Percentiles rank a stretch among this genome's conserved stretches.
Conservation (phyloP, 768 basidiomycete species). For the Amanita rubescens region DNA sequence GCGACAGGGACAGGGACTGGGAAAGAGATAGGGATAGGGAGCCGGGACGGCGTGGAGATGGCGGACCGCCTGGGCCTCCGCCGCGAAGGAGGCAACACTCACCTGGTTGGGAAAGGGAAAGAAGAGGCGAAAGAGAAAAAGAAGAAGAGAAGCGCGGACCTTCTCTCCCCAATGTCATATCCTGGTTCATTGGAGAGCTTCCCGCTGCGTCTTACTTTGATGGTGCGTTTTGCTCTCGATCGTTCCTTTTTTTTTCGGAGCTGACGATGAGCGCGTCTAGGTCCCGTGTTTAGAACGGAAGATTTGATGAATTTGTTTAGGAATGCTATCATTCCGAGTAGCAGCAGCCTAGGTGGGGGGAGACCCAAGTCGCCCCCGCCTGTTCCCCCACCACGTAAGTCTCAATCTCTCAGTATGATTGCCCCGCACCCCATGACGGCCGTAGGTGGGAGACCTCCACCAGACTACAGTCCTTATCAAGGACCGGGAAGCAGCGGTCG, state of each 20-base stretch:
- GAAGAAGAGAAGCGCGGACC: conserved; percentile 40
- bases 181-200: conserved; percentile 80
- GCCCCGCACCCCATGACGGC: conserved; percentile 40
- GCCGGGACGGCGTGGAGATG: conserved; percentile 24
- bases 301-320: conserved; percentile 83
- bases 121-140: conserved; percentile 18
- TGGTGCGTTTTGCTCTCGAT: conserved; percentile 44
- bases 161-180: conserved; percentile 50
- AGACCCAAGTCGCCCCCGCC: conserved; percentile 47
- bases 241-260: background rate
- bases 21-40: conserved; percentile 12
- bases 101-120: conserved; percentile 43
- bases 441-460: background rate
- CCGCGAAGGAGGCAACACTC: conserved; percentile 34
- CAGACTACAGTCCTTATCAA: conserved; percentile 7
- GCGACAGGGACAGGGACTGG: conserved; percentile 22
- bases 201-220: conserved; percentile 73
- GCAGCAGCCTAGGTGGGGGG: conserved; percentile 19
- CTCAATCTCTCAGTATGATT: background rate
- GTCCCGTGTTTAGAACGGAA: conserved; percentile 85
- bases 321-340: conserved; percentile 73
- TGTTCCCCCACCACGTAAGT: conserved; percentile 41
- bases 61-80: conserved; percentile 8
- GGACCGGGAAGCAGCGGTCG: conserved; percentile 19
- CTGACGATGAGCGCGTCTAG: conserved; percentile 29